These are phyloP conservation scores for Neonectria punicea DNA, from an alignment of 2,329 filamentous ascomycete genomes.

Conservation along the genomic window DNA sequence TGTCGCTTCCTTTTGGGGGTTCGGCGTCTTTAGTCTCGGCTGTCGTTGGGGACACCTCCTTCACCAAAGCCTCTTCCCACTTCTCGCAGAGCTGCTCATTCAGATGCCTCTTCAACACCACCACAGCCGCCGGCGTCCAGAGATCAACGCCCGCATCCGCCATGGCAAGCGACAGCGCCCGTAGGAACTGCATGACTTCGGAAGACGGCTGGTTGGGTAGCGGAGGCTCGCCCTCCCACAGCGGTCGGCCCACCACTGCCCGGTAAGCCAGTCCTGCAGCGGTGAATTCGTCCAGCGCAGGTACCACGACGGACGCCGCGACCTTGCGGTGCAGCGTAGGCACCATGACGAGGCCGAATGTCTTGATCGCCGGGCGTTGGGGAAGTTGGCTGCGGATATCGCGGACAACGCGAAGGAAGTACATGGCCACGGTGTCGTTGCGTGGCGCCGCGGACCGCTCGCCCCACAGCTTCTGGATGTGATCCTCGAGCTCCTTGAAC, in stretches of 20 bases:
- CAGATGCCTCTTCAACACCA: slow-evolving; percentile 69
- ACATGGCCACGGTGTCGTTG: slow-evolving; percentile 67
- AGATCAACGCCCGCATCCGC: slow-evolving; percentile 77
- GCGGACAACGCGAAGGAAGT: slow-evolving; percentile 78
- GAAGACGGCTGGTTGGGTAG: slow-evolving; percentile 85
- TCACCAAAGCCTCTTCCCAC: slow-evolving; percentile 59
- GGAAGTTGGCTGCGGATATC: slow-evolving; percentile 77
- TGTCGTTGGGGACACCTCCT: slow-evolving; percentile 32
- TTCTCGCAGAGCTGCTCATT: slow-evolving; percentile 59
- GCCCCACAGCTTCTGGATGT: slow-evolving; percentile 63
- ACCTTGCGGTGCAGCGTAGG: slow-evolving; percentile 72
- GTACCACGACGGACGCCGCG: slow-evolving; percentile 61
- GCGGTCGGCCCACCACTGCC: slow-evolving; percentile 67
- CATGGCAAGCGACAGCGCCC: slow-evolving; percentile 74
- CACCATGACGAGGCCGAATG: slow-evolving; percentile 70
- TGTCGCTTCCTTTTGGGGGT: neutral
- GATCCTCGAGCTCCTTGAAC: slow-evolving; percentile 67
- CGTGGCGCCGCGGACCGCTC: slow-evolving; percentile 56
- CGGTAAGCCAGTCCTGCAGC: slow-evolving; percentile 55
- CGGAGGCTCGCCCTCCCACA: slow-evolving; percentile 84
- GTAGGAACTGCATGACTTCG: slow-evolving; percentile 76
- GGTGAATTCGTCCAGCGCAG: slow-evolving; percentile 61
- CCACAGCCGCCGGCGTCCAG: slow-evolving; percentile 79
- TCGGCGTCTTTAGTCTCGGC: slow-evolving; percentile 20
- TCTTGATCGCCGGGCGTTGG: slow-evolving; percentile 57